Evolutionary conservation across 192 early-diverging fungal species (phyloP).

Genomic region (Entrophospora sp.): DNA sequence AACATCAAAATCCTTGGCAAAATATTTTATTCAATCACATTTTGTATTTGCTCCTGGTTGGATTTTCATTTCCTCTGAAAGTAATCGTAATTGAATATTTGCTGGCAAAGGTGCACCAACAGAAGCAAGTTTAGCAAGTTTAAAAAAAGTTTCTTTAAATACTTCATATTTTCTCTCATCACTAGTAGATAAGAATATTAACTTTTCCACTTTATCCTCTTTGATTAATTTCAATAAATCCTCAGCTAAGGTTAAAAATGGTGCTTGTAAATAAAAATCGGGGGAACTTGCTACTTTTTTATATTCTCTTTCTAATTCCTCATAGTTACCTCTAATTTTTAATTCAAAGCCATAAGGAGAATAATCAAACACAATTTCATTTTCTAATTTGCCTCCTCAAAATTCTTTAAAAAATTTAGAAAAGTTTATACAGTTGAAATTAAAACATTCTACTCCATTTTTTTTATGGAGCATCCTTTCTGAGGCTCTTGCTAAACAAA

Average conservation of each 20-base stretch:
- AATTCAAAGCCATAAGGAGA: neutral
- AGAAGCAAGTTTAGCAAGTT: too few relatives aligned
- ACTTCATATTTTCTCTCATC: slow-evolving; percentile 3
- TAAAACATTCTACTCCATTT: neutral
- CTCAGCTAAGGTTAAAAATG: slow-evolving; percentile 10
- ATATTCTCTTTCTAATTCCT: neutral
- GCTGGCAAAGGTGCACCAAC: too few relatives aligned
- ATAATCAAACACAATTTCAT: neutral
- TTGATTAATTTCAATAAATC: slow-evolving; percentile 13
- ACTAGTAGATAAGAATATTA: slow-evolving; percentile 10
- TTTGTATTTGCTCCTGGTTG: neutral
- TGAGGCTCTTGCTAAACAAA: neutral
- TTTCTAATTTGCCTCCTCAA: neutral
- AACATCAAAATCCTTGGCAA: neutral
- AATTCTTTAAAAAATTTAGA: neutral
- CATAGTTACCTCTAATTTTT: neutral
- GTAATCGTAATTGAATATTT: too few relatives aligned
- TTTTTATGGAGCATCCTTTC: too few relatives aligned
- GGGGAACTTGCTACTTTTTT: neutral
- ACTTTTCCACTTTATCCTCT: slow-evolving; percentile 8
- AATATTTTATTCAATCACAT: neutral
- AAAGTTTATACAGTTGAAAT: neutral
- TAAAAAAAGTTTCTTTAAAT: too few relatives aligned
- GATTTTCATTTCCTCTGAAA: too few relatives aligned
- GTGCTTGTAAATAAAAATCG: neutral